Evolutionary conservation across 2,329 filamentous ascomycete genomes (phyloP).

Genomic region (Lomentospora prolificans): DNA sequence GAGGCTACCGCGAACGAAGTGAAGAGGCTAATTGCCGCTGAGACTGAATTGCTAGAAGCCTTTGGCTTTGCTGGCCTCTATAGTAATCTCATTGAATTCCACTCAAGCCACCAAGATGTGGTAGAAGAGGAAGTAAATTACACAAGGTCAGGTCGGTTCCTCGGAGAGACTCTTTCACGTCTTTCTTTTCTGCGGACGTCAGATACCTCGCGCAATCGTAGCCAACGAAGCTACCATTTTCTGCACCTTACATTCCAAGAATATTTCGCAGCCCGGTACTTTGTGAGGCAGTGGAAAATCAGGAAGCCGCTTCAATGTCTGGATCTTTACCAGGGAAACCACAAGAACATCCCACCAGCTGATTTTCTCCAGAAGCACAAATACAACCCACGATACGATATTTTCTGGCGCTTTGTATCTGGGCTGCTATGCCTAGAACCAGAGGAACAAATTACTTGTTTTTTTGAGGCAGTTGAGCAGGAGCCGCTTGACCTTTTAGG

Average conservation of each 20-base stretch:
- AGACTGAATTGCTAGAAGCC: constrained; percentile 18
- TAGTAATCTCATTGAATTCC: constrained; percentile 23
- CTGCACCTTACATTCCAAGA: constrained; percentile 33
- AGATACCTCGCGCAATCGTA: constrained; percentile 12
- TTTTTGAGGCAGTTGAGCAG: constrained; percentile 22
- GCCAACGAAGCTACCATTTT: constrained; percentile 25
- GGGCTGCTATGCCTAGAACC: constrained; percentile 22
- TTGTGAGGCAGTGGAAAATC: constrained; percentile 22
- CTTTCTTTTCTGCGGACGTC: constrained; percentile 29
- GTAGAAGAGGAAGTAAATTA: constrained; percentile 14
- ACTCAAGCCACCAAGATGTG: constrained; percentile 13
- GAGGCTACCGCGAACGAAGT: constrained; percentile 4
- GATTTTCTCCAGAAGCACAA: constrained; percentile 25
- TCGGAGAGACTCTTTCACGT: constrained; percentile 12
- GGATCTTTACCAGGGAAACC: constrained; percentile 5
- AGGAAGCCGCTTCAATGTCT: constrained; percentile 13
- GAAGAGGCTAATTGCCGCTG: constrained; percentile 10
- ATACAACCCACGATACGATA: constrained; percentile 27
- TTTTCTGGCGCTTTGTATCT: constrained; percentile 31
- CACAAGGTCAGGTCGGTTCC: constrained; percentile 1
- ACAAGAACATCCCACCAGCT: constrained; percentile 5
- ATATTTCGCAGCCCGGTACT: constrained; percentile 30
- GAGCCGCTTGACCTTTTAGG: constrained; percentile 26
- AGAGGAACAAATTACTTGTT: constrained; percentile 9
- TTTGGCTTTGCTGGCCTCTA: constrained; percentile 26